Evolutionary conservation across 257 asterid species (phyloP).

Genomic region (Penstemon newberryi): DNA sequence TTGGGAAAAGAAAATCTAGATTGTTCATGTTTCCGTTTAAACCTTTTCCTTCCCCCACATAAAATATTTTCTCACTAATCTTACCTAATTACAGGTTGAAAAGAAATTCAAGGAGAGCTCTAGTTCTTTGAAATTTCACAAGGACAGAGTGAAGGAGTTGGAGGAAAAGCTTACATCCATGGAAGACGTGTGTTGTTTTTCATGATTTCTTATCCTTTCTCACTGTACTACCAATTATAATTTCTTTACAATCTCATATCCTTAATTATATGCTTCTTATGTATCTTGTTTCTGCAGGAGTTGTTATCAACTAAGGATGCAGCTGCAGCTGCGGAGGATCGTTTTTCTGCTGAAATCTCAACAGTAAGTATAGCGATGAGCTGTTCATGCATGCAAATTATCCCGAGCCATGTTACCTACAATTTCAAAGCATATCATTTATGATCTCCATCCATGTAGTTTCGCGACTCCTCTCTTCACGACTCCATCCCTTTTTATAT

Average conservation of each 20-base stretch:
- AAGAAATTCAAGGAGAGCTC: conserved; percentile 55
- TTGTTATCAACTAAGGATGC: conserved; percentile 66
- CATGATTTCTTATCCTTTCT: neutral
- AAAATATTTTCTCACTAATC: neutral
- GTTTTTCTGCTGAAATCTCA: conserved; percentile 68
- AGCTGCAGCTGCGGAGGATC: conserved; percentile 68
- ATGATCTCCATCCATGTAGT: neutral
- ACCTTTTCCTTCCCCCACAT: neutral
- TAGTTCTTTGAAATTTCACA: conserved; percentile 53
- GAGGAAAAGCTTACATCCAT: conserved; percentile 70
- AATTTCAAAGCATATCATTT: conserved; percentile 9
- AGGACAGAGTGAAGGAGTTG: conserved; percentile 71
- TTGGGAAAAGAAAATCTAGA: conserved; percentile 1
- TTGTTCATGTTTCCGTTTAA: neutral
- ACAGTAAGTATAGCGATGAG: conserved; percentile 50
- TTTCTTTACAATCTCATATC: neutral
- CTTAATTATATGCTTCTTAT: neutral
- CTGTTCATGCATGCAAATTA: conserved; percentile 7
- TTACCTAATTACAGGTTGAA: conserved; percentile 52
- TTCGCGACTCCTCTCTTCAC: neutral
- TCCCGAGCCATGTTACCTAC: neutral
- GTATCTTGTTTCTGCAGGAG: conserved; percentile 49
- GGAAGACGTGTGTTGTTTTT: conserved; percentile 55
- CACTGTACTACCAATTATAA: no score
- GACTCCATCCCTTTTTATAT: neutral